These are phyloP conservation scores for Pleurotus tuoliensis DNA, from an alignment of 768 basidiomycete species.

Conservation along the genomic window DNA sequence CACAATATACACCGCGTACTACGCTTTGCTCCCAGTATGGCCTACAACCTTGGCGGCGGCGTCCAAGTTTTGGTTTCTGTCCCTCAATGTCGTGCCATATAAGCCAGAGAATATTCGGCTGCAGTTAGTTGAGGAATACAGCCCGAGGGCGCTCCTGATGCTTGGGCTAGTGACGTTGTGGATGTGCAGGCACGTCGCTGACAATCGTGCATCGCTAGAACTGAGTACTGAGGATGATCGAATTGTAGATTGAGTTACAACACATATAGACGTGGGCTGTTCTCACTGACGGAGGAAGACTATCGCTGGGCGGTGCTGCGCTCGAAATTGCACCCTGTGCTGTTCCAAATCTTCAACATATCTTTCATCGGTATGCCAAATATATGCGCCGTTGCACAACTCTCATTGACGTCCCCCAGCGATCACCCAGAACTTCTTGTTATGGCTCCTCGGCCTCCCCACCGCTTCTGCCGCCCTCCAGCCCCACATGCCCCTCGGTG, in stretches of 20 bases:
- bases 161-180: conserved; percentile 61
- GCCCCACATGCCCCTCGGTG: conserved; percentile 46
- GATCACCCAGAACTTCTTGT: conserved; percentile 73
- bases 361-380: conserved; percentile 60
- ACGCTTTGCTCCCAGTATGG: conserved; percentile 68
- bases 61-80: background rate
- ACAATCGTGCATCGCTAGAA: no score
- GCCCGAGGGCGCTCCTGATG: conserved; percentile 75
- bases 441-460: conserved; percentile 68
- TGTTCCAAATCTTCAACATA: conserved; percentile 46
- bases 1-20: conserved; percentile 78
- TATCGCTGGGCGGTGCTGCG: conserved; percentile 89
- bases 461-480: conserved; percentile 49
- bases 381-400: background rate
- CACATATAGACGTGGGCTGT: conserved; percentile 80
- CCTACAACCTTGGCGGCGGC: conserved; percentile 16
- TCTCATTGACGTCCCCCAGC: conserved; percentile 32
- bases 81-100: conserved; percentile 45
- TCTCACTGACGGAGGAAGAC: conserved; percentile 69
- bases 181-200: conserved; percentile 50
- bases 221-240: background rate
- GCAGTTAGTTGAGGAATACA: conserved; percentile 42
- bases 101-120: conserved; percentile 46
- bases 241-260: conserved; percentile 65
- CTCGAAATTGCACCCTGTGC: conserved; percentile 36